Evolutionary conservation across 441 rosid species (phyloP).

Genomic region (Cnidoscolus chayamansa): DNA sequence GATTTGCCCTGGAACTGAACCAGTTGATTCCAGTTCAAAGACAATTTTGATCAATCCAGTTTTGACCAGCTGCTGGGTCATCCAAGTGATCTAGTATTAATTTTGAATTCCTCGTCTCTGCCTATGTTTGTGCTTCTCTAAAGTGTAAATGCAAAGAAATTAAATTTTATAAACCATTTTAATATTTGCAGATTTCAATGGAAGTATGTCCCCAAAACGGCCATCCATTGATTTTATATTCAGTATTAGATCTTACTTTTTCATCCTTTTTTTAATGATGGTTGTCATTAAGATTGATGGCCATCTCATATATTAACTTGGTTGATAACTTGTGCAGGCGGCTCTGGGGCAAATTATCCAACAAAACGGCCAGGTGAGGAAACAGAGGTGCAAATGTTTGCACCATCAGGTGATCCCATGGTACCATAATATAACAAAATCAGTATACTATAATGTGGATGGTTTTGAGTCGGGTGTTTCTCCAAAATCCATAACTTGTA

Average conservation of each 20-base stretch:
- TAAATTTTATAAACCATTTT: slow-evolving; percentile 18
- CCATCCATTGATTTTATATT: slow-evolving; percentile 35
- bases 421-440: slow-evolving; percentile 16
- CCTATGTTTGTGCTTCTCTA: slow-evolving; percentile 12
- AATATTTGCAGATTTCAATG: slow-evolving; percentile 35
- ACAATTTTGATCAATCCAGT: no score
- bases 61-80: no score
- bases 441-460: slow-evolving; percentile 10
- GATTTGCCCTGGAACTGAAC: no score
- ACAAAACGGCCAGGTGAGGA: slow-evolving; percentile 44
- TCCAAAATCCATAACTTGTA: slow-evolving; percentile 22
- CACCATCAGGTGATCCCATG: slow-evolving; percentile 57
- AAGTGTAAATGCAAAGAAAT: not conserved
- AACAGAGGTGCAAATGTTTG: slow-evolving; percentile 56
- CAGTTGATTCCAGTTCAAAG: no score
- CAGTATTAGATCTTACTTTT: slow-evolving; percentile 28
- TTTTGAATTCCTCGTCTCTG: slow-evolving; percentile 13
- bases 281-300: slow-evolving; percentile 3
- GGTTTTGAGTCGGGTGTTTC: slow-evolving; percentile 19
- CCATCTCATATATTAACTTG: not conserved
- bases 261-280: not conserved
- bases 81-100: not conserved
- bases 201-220: slow-evolving; percentile 37
- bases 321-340: slow-evolving; percentile 43
- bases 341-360: slow-evolving; percentile 41